phyloP scores from a whole-genome alignment of 208 protist genomes.

The Angomonas deanei region DNA sequence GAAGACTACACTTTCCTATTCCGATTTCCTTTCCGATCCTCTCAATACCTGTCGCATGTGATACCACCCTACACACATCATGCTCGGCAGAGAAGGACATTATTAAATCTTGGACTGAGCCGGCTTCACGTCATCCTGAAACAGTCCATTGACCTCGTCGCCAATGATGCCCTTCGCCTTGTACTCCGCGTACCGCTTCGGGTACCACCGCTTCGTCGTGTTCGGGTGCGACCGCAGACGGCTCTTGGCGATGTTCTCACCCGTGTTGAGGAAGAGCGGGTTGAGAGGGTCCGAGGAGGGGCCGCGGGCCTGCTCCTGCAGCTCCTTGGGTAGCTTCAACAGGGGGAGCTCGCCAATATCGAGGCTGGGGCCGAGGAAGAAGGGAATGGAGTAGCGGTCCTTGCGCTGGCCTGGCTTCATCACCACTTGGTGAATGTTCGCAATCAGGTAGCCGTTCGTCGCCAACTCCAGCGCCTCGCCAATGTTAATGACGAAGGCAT shows the following conservation, averaged over 20 bases:
- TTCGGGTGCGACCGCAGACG: neutral
- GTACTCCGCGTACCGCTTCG: neutral
- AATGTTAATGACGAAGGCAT: constrained; percentile 12
- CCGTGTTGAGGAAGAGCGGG: constrained; percentile 1
- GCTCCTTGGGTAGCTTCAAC: constrained; percentile 1
- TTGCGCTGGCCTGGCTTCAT: constrained; percentile 5
- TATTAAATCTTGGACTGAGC: no score
- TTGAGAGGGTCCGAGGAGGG: neutral
- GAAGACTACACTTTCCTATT: neutral
- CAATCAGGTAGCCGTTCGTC: constrained; percentile 7
- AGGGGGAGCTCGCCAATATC: constrained; percentile 2
- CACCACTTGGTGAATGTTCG: constrained; percentile 9
- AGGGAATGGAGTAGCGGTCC: constrained; percentile 9
- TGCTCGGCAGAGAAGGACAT: no score
- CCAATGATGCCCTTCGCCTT: neutral
- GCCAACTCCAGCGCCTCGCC: constrained; percentile 11
- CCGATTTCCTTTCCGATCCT: no score
- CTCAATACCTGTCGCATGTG: no score
- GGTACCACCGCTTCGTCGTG: neutral
- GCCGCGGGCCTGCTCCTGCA: constrained; percentile 1
- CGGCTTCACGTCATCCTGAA: no score
- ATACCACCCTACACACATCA: no score
- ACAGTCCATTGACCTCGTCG: neutral
- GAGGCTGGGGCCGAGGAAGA: constrained; percentile 5
- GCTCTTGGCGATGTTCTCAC: neutral